These are phyloP conservation scores for Trichoderma koningii DNA, from an alignment of 2,329 filamentous ascomycete species.

Conservation along the genomic window DNA sequence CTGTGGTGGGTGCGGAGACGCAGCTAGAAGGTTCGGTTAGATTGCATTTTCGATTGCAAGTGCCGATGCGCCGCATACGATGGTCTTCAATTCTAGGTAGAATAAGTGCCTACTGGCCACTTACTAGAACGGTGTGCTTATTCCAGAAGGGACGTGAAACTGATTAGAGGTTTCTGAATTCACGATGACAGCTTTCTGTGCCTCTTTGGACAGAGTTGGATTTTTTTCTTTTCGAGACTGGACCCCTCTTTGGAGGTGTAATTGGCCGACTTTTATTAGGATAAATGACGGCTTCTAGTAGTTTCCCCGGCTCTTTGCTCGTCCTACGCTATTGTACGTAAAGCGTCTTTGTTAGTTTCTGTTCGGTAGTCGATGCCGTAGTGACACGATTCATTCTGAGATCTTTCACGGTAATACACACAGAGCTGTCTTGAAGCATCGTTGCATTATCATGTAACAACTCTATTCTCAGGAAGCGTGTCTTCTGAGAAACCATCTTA, in stretches of 20 bases:
- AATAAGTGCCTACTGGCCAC: no score
- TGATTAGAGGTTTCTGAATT: not conserved
- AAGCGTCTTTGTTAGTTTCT: not conserved
- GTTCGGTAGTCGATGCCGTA: constrained; percentile 17
- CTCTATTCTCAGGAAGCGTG: no score
- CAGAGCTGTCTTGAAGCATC: no score
- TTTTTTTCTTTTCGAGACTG: not conserved
- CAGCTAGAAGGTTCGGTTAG: not conserved
- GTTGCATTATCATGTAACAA: no score
- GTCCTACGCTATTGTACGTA: not conserved
- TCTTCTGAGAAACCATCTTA: no score
- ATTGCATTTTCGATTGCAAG: not conserved
- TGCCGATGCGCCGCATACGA: not conserved
- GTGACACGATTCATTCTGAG: not conserved
- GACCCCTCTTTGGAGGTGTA: constrained; percentile 14
- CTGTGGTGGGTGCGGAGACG: constrained; percentile 4
- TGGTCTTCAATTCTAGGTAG: no score
- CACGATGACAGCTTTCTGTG: not conserved
- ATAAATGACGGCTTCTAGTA: not conserved
- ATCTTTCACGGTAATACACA: no score
- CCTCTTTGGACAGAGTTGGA: constrained; percentile 4
- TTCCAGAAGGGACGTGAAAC: no score
- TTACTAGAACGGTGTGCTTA: no score
- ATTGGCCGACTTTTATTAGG: not conserved
- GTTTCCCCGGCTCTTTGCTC: not conserved